Evolutionary conservation across 2,329 filamentous ascomycete genomes (phyloP).

Genomic region (Paecilomyces variotii): DNA sequence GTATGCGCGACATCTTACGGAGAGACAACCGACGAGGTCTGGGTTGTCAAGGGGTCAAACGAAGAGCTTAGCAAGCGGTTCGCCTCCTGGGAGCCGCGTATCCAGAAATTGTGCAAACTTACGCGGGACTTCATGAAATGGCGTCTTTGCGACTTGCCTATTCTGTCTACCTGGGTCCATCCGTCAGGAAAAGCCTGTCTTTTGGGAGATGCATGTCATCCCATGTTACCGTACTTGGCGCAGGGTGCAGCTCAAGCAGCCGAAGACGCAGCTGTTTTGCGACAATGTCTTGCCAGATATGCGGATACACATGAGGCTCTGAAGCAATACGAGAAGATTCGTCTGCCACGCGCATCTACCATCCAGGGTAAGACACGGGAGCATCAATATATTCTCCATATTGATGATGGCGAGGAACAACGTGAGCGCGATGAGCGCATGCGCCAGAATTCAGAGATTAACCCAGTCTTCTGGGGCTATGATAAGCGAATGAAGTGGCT

Average conservation of each 20-base stretch:
- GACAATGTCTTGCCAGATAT: constrained; percentile 40
- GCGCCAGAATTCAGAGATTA: constrained; percentile 7
- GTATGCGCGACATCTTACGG: constrained; percentile 18
- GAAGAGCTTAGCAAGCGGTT: constrained; percentile 30
- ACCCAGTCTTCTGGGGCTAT: constrained; percentile 4
- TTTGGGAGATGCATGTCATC: constrained; percentile 59
- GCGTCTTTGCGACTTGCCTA: constrained; percentile 52
- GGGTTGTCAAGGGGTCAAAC: constrained; percentile 22
- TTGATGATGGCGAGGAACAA: constrained; percentile 13
- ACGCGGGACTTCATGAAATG: constrained; percentile 55
- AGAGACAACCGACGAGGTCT: constrained; percentile 13
- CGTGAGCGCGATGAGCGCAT: constrained; percentile 9
- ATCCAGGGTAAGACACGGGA: constrained; percentile 10
- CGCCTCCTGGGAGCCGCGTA: constrained; percentile 26
- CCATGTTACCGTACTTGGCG: constrained; percentile 58
- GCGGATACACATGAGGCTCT: constrained; percentile 8
- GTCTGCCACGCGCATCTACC: constrained; percentile 8
- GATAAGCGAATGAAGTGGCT: not conserved
- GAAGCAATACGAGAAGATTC: constrained; percentile 9
- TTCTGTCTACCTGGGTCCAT: constrained; percentile 51
- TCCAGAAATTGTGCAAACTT: constrained; percentile 27
- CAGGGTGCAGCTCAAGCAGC: constrained; percentile 63
- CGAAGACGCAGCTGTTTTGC: constrained; percentile 57
- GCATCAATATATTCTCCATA: constrained; percentile 14
- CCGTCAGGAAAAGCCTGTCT: constrained; percentile 45